Conservation (phyloP, 2,329 filamentous ascomycete species). For the Endothia cerciana region DNA sequence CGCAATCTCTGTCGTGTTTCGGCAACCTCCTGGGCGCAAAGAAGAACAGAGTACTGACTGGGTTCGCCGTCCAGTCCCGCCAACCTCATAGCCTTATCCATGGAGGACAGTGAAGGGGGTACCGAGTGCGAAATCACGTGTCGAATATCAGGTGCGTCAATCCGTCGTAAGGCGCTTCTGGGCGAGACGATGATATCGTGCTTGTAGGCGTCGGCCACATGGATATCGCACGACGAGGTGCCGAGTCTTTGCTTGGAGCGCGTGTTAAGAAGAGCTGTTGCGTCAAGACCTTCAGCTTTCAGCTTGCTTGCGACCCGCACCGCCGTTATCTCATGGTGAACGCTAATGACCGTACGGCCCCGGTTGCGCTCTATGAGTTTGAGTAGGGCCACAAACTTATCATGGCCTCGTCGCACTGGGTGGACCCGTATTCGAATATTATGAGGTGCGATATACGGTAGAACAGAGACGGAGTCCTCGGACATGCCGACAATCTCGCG, state of each 20-base stretch:
- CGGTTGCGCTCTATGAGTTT: neutral
- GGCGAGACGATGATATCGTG: neutral
- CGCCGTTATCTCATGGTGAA: neutral
- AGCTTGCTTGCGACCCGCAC: neutral
- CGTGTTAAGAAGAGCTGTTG: neutral
- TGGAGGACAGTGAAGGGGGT: neutral
- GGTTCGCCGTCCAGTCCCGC: neutral
- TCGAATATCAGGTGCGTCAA: neutral
- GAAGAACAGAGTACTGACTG: neutral
- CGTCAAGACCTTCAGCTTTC: neutral
- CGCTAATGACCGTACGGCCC: neutral
- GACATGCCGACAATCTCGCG: neutral
- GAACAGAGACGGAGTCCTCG: neutral
- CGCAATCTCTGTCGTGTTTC: neutral
- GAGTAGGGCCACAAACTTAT: neutral
- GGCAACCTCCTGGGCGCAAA: neutral
- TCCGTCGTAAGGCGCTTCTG: neutral
- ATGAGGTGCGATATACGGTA: neutral
- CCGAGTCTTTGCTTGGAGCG: neutral
- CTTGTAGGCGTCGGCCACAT: neutral
- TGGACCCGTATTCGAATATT: neutral
- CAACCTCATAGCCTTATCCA: too few relatives aligned
- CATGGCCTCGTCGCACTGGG: neutral
- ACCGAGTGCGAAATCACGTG: neutral
- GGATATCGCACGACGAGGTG: neutral